Percentiles rank a stretch among this genome's conserved stretches.
phyloP scores from a whole-genome alignment of 23 red algal species.

The Gracilaria vermiculophylla region DNA sequence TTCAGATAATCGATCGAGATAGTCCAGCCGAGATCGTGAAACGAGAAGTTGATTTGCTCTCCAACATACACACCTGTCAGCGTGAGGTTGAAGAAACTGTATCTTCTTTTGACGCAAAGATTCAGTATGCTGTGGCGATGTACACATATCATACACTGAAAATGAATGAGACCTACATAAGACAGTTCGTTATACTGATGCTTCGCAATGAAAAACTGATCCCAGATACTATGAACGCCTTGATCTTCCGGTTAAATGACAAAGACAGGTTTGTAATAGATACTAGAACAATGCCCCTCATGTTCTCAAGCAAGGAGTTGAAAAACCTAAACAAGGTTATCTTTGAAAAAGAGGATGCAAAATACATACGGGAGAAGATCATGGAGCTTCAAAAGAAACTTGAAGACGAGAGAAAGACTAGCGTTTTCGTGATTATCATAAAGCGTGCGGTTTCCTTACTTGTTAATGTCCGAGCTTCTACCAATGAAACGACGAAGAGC shows the following conservation, averaged over 20 bases:
- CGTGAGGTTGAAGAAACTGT: background rate
- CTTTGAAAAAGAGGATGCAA: too few relatives aligned
- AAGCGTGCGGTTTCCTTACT: too few relatives aligned
- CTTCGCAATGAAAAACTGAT: background rate
- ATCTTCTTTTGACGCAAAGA: background rate
- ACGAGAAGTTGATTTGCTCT: background rate
- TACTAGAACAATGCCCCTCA: too few relatives aligned
- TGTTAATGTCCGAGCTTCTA: too few relatives aligned
- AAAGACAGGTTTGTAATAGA: too few relatives aligned
- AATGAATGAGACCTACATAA: background rate
- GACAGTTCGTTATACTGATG: conserved; percentile 6
- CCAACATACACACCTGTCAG: background rate
- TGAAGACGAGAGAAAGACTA: too few relatives aligned
- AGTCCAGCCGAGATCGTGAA: background rate
- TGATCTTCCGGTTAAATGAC: background rate
- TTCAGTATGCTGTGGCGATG: background rate
- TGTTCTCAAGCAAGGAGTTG: too few relatives aligned
- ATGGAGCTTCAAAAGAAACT: too few relatives aligned
- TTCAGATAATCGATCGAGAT: background rate
- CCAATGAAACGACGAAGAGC: too few relatives aligned
- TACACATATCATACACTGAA: background rate
- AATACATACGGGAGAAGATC: too few relatives aligned
- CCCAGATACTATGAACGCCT: background rate
- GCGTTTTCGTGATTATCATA: too few relatives aligned
- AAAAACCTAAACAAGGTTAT: too few relatives aligned